These are phyloP conservation scores for Xerocomellus intermedius DNA, from an alignment of 768 basidiomycete species.

Conservation along the genomic window DNA sequence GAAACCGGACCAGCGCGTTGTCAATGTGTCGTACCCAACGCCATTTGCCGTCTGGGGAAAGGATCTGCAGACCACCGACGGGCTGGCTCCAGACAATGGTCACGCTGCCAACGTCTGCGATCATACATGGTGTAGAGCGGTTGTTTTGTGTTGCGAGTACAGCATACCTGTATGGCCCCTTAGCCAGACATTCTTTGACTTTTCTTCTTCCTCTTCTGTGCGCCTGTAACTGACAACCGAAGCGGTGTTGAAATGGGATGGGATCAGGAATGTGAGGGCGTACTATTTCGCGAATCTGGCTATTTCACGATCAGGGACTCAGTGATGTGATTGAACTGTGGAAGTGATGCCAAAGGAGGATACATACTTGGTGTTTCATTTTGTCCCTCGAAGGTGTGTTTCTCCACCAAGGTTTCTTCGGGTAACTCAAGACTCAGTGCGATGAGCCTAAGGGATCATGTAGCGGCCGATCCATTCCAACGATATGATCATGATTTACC, in stretches of 20 bases:
- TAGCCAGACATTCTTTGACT: constrained; percentile 54
- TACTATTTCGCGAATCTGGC: constrained; percentile 69
- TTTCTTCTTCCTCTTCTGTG: constrained; percentile 45
- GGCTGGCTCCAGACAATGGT: constrained; percentile 63
- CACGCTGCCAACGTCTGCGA: constrained; percentile 52
- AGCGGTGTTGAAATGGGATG: background rate
- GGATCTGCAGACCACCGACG: constrained; percentile 55
- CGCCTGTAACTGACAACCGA: constrained; percentile 43
- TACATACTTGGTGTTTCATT: constrained; percentile 40
- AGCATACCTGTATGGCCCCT: constrained; percentile 55
- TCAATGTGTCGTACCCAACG: constrained; percentile 57
- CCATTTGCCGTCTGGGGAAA: constrained; percentile 52
- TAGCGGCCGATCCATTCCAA: background rate
- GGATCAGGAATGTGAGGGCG: constrained; percentile 5
- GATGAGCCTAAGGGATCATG: constrained; percentile 37
- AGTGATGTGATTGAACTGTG: background rate
- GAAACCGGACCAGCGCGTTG: constrained; percentile 46
- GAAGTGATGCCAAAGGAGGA: background rate
- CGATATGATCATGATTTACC: constrained; percentile 25
- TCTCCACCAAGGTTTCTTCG: constrained; percentile 49
- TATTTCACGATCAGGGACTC: constrained; percentile 25
- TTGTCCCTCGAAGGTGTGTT: constrained; percentile 41
- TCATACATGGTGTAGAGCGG: constrained; percentile 34
- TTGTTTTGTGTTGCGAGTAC: background rate
- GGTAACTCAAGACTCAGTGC: constrained; percentile 52